A percentile compares a stretch with the other conserved stretches of the same genome.
Evolutionary conservation across 1,284 basidiomycete genomes (phyloP).

Genomic region (Rhodotorula sp.): DNA sequence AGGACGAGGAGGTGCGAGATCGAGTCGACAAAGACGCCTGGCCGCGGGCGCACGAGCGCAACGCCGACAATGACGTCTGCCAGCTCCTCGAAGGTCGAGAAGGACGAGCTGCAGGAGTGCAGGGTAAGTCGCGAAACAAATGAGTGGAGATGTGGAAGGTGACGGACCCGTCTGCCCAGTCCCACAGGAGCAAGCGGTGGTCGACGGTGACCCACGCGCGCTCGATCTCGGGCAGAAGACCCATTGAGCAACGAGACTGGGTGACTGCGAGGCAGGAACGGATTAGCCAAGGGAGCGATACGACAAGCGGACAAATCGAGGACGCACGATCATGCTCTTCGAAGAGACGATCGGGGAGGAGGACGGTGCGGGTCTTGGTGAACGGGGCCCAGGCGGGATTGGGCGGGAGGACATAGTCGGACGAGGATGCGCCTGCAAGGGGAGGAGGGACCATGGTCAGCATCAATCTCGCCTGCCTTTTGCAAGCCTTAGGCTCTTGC

Average conservation of each 20-base stretch:
- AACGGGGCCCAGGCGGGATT: conserved; percentile 78
- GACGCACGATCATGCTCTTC: conserved; percentile 73
- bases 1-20: conserved; percentile 88
- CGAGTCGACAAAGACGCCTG: conserved; percentile 84
- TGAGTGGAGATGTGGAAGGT: background rate
- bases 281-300: conserved; percentile 42
- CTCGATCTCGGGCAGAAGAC: conserved; percentile 88
- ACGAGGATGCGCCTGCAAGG: conserved; percentile 38
- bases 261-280: conserved; percentile 1
- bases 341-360: conserved; percentile 79
- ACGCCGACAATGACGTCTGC: conserved; percentile 70
- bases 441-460: no score
- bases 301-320: conserved; percentile 20
- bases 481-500: no score
- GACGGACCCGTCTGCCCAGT: conserved; percentile 81
- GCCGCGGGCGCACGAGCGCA: conserved; percentile 70
- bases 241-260: conserved; percentile 61
- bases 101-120: conserved; percentile 63
- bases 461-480: no score
- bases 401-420: conserved; percentile 67
- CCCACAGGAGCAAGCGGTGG: conserved; percentile 93
- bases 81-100: conserved; percentile 86
- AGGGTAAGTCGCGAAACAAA: background rate
- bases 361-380: conserved; percentile 71
- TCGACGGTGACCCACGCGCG: conserved; percentile 95